These are phyloP conservation scores for Picea abies DNA, from an alignment of 83 land plant genomes.

Conservation along the genomic window DNA sequence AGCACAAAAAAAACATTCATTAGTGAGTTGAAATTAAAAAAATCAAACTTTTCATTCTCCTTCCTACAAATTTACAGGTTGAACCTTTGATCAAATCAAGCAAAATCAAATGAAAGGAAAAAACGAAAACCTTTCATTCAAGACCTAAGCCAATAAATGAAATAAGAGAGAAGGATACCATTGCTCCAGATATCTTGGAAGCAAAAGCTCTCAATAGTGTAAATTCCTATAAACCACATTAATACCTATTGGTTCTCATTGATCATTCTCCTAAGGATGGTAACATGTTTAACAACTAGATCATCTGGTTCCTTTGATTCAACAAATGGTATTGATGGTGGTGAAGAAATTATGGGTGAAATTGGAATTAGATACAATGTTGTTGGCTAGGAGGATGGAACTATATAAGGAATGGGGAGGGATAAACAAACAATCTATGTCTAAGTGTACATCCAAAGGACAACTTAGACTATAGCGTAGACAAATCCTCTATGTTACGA, in stretches of 20 bases:
- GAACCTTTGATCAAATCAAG: neutral
- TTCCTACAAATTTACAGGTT: constrained; percentile 7
- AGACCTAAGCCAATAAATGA: neutral
- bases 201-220: neutral
- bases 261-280: neutral
- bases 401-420: no score
- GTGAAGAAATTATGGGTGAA: no score
- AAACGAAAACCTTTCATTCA: neutral
- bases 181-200: neutral
- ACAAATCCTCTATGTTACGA: no score
- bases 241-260: neutral
- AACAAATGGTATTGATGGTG: no score
- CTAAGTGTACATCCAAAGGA: no score
- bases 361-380: no score
- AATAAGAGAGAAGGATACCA: neutral
- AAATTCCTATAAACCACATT: neutral
- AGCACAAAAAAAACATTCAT: neutral
- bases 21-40: neutral
- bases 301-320: neutral
- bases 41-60: neutral
- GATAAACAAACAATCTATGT: no score
- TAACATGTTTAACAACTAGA: neutral
- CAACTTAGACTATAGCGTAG: no score
- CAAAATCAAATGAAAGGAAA: neutral
- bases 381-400: no score